Conservation (phyloP, 2,329 filamentous ascomycete species). For the Sphaceloma murrayae region DNA sequence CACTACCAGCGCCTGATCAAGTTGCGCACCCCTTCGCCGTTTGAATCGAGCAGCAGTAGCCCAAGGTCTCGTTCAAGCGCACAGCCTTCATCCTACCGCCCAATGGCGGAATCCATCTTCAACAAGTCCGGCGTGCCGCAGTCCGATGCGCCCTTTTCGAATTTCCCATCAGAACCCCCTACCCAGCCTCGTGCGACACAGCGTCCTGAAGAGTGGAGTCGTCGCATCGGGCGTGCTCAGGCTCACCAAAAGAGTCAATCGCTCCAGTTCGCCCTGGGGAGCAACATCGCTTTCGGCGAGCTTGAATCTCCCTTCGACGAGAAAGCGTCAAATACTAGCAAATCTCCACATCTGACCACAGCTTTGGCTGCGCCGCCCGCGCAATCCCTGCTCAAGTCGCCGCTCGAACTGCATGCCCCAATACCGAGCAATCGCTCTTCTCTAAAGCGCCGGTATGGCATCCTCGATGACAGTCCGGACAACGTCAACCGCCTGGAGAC, state of each 20-base stretch:
- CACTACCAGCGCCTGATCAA: conserved; percentile 55
- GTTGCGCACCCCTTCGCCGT: conserved; percentile 51
- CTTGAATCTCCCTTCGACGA: conserved; percentile 39
- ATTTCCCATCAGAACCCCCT: conserved; percentile 34
- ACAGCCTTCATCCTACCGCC: conserved; percentile 30
- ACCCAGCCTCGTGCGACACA: conserved; percentile 21
- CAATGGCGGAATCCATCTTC: conserved; percentile 36
- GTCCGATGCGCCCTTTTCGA: conserved; percentile 38
- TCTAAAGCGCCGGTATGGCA: conserved; percentile 50
- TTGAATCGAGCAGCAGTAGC: conserved; percentile 31
- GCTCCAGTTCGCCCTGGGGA: conserved; percentile 38
- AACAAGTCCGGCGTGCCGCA: conserved; percentile 36
- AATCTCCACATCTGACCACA: too few species aligned
- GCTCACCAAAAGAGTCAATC: conserved; percentile 45
- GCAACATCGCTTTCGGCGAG: conserved; percentile 15
- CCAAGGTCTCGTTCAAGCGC: conserved; percentile 1
- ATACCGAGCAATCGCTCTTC: conserved; percentile 42
- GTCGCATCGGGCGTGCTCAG: conserved; percentile 35
- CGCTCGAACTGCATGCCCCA: conserved; percentile 46
- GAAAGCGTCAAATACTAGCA: conserved; percentile 15
- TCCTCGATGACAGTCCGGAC: conserved; percentile 37
- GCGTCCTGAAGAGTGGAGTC: conserved; percentile 34
- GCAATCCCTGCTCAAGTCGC: conserved; percentile 39
- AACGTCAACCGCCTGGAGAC: conserved; percentile 38
- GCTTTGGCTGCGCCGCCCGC: conserved; percentile 16